These are phyloP conservation scores for Myxozyma mucilagina DNA, from an alignment of 805 yeast genomes.

Conservation along the genomic window DNA sequence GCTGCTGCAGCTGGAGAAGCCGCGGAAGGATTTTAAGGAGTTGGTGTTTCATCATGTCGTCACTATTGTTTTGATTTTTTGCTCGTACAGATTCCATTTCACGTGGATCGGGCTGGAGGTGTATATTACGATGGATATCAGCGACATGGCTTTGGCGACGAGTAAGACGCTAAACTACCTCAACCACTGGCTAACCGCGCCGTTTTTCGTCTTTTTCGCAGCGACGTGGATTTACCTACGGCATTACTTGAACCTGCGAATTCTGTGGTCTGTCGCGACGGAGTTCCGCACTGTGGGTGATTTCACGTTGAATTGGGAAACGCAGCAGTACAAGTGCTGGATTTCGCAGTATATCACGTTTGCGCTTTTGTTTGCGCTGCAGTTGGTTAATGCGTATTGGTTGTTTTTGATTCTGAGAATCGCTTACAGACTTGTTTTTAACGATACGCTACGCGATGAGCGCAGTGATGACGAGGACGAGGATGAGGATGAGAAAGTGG, in stretches of 20 bases:
- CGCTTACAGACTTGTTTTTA: conserved; percentile 60
- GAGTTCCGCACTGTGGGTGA: conserved; percentile 86
- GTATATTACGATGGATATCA: conserved; percentile 92
- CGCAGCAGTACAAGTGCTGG: conserved; percentile 96
- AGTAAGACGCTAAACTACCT: conserved; percentile 88
- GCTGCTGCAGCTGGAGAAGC: conserved; percentile 83
- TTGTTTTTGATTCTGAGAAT: conserved; percentile 77
- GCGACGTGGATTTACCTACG: conserved; percentile 82
- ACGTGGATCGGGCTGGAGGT: conserved; percentile 92
- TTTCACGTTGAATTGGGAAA: conserved; percentile 74
- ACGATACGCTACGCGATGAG: conserved; percentile 70
- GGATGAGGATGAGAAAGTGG: conserved; percentile 35
- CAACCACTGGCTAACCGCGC: conserved; percentile 62
- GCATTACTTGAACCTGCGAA: conserved; percentile 77
- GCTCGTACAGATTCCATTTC: conserved; percentile 90
- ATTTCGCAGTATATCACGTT: conserved; percentile 91
- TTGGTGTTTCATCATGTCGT: conserved; percentile 90
- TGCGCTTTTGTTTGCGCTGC: conserved; percentile 71
- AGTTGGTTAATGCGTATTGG: conserved; percentile 87
- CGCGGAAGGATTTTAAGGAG: conserved; percentile 90
- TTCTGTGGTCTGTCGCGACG: conserved; percentile 77
- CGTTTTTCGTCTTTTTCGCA: conserved; percentile 69
- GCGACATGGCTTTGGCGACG: conserved; percentile 81
- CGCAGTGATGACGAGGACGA: conserved; percentile 85
- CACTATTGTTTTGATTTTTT: conserved; percentile 82